Base-by-base conservation (phyloP, 2,329 filamentous ascomycete species). In the Lasiodiplodia sp. region DNA sequence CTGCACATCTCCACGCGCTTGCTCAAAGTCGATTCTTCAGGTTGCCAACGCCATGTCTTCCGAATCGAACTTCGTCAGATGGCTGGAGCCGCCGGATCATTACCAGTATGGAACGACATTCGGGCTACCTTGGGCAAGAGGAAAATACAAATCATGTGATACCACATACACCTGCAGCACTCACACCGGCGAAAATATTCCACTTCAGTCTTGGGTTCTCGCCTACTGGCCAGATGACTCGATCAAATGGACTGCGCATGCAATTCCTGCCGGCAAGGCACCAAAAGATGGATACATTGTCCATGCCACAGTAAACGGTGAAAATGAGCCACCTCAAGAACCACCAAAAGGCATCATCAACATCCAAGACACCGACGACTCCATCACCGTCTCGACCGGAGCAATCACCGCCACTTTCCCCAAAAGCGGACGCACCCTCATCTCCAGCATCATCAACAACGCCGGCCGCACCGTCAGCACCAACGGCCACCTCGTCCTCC, bases 241-340 rank as follows among this genome's bases (percentile, higher is more conserved):
- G 0, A 80, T 88, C 66, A 89, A 89, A 73, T 90, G 87, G 87
- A 87, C 85, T 2, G 87, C 82, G 0, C 87, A 89, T 72, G 86
- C 87, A 0, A 78, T 89, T 53, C 75, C 82, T 14, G 82, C 81
- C 80, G 0, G 81, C 83, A 1, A 55, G 2, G 72, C 71, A 0
- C 74, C 81, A 2, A 73, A 79, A 3, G 79, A 82, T 2, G 79
- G 80, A 21, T 87, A 87, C 72, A 83, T 77, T 0, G 76, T 86
- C 51, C 78, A 73, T 5, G 78, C 78, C 53, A 76, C 11, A 44
- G 68, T n/a, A 10, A 69, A 68, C 25, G 58, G 52, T 14, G 69
- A 66, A 38, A 65, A 34, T 21, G 75, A 74, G 47, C 23, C 65
- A 10, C 73, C 72, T 4, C 51, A 56, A 11, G 47, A 49, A 12